Base-by-base conservation (phyloP, 495 filamentous ascomycete species). In the Immersiella caudata region DNA sequence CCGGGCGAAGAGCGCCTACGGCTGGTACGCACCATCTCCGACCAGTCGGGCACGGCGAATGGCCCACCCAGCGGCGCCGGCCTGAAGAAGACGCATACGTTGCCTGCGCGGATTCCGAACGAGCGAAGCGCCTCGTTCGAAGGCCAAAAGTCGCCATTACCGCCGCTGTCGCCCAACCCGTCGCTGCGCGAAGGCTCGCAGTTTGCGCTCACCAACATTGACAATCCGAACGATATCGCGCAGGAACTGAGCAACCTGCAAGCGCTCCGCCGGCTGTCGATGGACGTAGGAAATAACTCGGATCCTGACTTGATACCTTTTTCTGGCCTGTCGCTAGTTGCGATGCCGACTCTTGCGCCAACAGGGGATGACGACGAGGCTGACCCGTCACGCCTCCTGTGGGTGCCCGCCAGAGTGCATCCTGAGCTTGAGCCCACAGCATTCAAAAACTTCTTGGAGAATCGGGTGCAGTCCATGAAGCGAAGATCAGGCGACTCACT, bases 171-270 rank as follows among this genome's bases (percentile, higher is more conserved):
- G 26, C 82, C 89, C 21, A 84, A 86, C 8, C 82, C 87, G 12
- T 88, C 88, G 14, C 68, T 87, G n/a, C 81, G 89, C 33, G 81
- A 81, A 27, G 88, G 84, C 36, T 84, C 89, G 27, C 89, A 89
- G 63, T 97, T 94, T 71, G 92, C 94, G 62, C 83, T 97, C 35
- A 93, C 93, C 70, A 90, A 97, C 74, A 93, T 97, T 68, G 93
- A 97, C 81, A 88, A 94, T 71, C 91, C 96, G 14, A 92, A 90
- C 58, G 94, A 94, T 66, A 93, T 99, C 20, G 93, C 92, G 33
- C 93, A 98, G 75, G 95, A 99, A 80, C 80, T 98, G 55, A 96
- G 90, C 78, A 99, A 98, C 74, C 79, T 99, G 60, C 94, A 97
- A 73, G 95, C 96, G 14, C 87, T 99, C 66, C 89, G 95, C 68